Percentiles rank a stretch among this genome's conserved stretches.
Evolutionary conservation across 2,329 filamentous ascomycete species (phyloP).

Genomic region (Tricladium varicosporioides): DNA sequence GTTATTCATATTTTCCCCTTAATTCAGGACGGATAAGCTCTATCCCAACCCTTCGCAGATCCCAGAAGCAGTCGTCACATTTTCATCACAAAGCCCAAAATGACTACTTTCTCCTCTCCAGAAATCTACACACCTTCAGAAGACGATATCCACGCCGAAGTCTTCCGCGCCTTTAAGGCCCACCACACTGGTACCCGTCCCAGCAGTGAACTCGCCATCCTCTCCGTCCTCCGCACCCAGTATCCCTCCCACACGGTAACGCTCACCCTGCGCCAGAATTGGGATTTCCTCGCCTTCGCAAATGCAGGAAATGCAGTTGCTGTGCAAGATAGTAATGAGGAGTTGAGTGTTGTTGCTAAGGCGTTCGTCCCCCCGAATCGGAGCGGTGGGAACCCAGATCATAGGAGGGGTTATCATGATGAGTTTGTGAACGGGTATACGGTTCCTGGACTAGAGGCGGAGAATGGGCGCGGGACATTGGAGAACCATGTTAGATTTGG

Average conservation of each 20-base stretch:
- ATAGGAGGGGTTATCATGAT: not conserved
- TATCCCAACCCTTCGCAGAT: too few species aligned
- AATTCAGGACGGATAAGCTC: not conserved
- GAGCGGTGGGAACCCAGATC: not conserved
- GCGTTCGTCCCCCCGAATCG: constrained; percentile 7
- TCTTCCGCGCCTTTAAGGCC: constrained; percentile 12
- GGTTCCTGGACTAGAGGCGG: not conserved
- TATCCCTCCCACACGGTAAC: constrained; percentile 17
- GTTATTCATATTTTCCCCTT: not conserved
- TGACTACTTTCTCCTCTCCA: not conserved
- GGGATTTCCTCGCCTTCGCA: constrained; percentile 24
- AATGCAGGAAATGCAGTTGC: constrained; percentile 17
- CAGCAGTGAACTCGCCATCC: constrained; percentile 14
- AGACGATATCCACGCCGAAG: not conserved
- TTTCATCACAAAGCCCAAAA: not conserved
- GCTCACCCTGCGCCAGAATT: not conserved
- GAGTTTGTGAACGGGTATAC: not conserved
- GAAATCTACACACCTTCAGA: not conserved
- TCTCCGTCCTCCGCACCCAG: constrained; percentile 8
- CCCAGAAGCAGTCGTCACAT: not conserved
- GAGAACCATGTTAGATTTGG: constrained; percentile 19
- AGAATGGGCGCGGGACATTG: constrained; percentile 2
- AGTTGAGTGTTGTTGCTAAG: constrained; percentile 8
- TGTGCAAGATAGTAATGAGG: constrained; percentile 1
- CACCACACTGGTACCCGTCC: constrained; percentile 9